Conservation (phyloP, 805 yeast species). For the Kuraishia ogatae region DNA sequence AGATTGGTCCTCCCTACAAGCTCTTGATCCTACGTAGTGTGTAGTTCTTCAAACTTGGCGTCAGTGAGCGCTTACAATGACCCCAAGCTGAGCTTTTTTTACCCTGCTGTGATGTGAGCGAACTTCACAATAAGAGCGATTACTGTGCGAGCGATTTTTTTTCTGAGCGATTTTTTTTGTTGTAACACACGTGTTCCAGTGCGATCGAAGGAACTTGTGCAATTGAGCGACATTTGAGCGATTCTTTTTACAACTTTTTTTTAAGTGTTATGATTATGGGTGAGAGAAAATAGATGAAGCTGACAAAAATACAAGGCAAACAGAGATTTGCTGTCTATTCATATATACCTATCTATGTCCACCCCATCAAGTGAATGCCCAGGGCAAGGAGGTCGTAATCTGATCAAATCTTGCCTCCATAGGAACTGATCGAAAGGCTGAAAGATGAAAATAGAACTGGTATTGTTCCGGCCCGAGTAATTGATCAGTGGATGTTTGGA, state of each 20-base stretch:
- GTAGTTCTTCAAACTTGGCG: neutral
- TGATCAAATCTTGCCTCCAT: too few relatives aligned
- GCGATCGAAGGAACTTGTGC: neutral
- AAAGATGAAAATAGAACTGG: too few relatives aligned
- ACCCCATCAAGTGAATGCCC: too few relatives aligned
- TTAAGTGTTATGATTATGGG: neutral
- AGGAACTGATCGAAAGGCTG: too few relatives aligned
- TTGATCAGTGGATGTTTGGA: too few relatives aligned
- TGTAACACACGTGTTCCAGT: neutral
- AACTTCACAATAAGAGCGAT: neutral
- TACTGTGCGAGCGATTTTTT: neutral
- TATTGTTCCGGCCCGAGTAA: too few relatives aligned
- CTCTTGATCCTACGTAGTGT: neutral
- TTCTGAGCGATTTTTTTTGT: neutral
- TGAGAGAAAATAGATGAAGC: neutral
- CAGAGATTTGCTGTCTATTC: neutral
- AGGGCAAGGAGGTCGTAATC: too few relatives aligned
- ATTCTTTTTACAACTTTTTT: neutral
- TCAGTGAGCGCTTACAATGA: neutral
- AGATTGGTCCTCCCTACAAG: slow-evolving; percentile 23
- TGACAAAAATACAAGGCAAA: neutral
- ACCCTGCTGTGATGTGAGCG: neutral
- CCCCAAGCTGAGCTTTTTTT: neutral
- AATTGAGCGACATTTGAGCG: neutral
- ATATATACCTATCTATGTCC: neutral